Conservation (phyloP, 257 asterid species). For the Echium plantagineum region DNA sequence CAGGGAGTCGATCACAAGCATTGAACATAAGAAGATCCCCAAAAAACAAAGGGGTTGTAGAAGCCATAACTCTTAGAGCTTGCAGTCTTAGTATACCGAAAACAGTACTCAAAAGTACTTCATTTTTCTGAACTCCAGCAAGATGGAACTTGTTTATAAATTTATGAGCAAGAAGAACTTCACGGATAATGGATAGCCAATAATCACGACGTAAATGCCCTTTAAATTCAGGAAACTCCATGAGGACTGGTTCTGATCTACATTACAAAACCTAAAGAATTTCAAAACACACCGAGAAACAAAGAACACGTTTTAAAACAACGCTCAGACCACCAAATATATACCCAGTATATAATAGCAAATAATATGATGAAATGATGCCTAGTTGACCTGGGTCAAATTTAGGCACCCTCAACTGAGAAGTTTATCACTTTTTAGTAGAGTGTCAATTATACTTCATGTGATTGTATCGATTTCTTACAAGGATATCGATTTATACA, state of each 20-base stretch:
- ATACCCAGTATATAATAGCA: background rate
- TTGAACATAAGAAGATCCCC: slow-evolving; percentile 83
- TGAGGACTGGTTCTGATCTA: slow-evolving; percentile 78
- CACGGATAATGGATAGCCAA: slow-evolving; percentile 87
- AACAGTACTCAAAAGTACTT: slow-evolving; percentile 68
- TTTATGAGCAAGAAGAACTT: slow-evolving; percentile 66
- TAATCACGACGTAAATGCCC: slow-evolving; percentile 94
- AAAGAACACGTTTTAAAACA: background rate
- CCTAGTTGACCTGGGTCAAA: background rate
- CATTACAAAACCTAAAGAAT: slow-evolving; percentile 26
- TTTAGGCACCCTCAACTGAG: background rate
- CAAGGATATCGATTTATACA: slow-evolving; percentile 69
- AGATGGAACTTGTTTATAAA: slow-evolving; percentile 54
- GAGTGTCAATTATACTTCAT: background rate
- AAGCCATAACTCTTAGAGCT: slow-evolving; percentile 67
- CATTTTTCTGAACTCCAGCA: slow-evolving; percentile 56
- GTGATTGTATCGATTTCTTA: slow-evolving; percentile 21
- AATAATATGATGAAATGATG: background rate
- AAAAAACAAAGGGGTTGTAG: slow-evolving; percentile 27
- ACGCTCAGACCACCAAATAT: background rate
- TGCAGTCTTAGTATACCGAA: slow-evolving; percentile 80
- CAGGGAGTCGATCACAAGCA: slow-evolving; percentile 85
- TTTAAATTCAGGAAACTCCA: slow-evolving; percentile 97
- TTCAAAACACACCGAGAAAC: slow-evolving; percentile 17
- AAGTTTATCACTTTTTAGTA: slow-evolving; percentile 1